Evolutionary conservation across 148 eudicot species (phyloP), one percentile per base, ranked within the genome.

Genomic region (Amaranthus palmeri): DNA sequence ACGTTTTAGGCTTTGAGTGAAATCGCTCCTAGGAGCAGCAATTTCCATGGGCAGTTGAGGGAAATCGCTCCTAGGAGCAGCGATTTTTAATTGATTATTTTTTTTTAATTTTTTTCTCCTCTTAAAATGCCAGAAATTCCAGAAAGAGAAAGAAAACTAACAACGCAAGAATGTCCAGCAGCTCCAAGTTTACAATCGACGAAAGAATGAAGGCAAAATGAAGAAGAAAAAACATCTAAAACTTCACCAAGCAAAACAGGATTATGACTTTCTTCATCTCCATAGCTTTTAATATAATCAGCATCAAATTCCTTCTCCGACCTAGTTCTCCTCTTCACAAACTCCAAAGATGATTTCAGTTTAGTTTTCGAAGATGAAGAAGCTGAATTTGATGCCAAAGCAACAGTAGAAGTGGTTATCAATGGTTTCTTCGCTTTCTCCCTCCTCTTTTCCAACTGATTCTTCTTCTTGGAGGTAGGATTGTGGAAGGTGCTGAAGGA

Each of bases 111-210:
- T n/a, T n/a, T n/a, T n/a, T n/a, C n/a, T n/a, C n/a, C n/a, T n/a
- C n/a, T n/a, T n/a, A n/a, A n/a, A n/a, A n/a, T n/a, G n/a, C n/a
- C n/a, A n/a, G n/a, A 52, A 8, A 4, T 15, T 18, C 54, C 14
- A 54, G 10, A 61, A 14, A 46, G 36, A 66, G 61, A 65, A 52
- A 60, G 71, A 65, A 10, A 2, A 83, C 93, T 73, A 4, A 93
- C 98, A 62, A 90, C 96, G 51, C 86, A 85, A 36, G 98, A 91
- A 69, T 91, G 98, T 17, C 97, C 97, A 25, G 87, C 98, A 10
- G 98, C 98, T 3, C 98, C 98, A 8, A 95, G 88, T 9, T 97
- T 95, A 69, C 96, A 91, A 76, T 95, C 98, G 18, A 95, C 87
- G 75, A 91, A 95, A 7, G 97, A 82, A 4, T 76, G 74, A 36